A percentile compares a stretch with the other conserved stretches of the same genome.
These are phyloP conservation scores for Brassica balearica DNA, from an alignment of 441 rosid genomes.

Conservation along the genomic window DNA sequence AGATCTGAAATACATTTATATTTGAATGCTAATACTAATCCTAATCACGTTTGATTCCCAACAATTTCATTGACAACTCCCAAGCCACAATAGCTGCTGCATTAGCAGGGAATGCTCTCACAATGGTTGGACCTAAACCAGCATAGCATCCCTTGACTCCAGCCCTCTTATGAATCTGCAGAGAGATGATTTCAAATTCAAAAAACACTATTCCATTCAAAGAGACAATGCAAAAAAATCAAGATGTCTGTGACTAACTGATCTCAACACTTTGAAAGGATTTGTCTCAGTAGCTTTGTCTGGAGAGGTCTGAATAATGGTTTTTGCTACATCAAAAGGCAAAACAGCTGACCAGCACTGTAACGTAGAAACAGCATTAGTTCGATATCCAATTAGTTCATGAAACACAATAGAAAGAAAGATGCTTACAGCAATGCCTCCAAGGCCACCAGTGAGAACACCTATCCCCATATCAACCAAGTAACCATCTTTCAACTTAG, in stretches of 20 bases:
- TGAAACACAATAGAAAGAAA: conserved; percentile 5
- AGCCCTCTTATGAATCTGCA: conserved; percentile 71
- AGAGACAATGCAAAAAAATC: background rate
- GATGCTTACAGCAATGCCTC: conserved; percentile 85
- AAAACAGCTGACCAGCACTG: conserved; percentile 88
- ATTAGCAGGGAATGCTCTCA: conserved; percentile 94
- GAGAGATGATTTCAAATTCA: conserved; percentile 17
- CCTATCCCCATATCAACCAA: conserved; percentile 84
- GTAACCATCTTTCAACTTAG: conserved; percentile 54
- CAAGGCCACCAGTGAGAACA: conserved; percentile 79
- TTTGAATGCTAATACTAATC: background rate
- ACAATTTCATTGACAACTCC: conserved; percentile 83
- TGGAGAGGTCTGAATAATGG: conserved; percentile 82
- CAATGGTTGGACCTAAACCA: conserved; percentile 83
- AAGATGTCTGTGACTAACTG: conserved; percentile 49
- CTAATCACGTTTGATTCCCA: conserved; percentile 65
- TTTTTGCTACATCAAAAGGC: conserved; percentile 93
- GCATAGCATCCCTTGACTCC: conserved; percentile 87
- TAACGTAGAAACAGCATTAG: background rate
- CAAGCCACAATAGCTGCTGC: conserved; percentile 94
- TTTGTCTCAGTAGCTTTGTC: conserved; percentile 64
- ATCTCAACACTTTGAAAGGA: conserved; percentile 70
- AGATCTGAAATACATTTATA: conserved; percentile 1
- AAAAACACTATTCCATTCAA: conserved; percentile 12
- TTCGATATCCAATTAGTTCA: background rate